Conservation (phyloP, 805 yeast genomes). For the Ogataea nonfermentans region DNA sequence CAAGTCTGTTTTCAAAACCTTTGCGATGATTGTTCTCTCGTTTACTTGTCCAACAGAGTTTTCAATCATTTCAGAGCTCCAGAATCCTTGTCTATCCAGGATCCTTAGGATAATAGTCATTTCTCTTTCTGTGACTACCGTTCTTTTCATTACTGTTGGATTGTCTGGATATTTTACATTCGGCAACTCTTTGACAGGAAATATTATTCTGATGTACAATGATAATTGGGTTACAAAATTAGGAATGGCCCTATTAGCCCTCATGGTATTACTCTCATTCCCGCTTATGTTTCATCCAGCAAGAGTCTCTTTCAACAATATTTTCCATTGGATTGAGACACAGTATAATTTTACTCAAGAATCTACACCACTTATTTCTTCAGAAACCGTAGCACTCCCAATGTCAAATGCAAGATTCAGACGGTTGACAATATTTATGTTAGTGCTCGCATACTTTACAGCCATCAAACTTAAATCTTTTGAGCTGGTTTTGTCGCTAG, state of each 20-base stretch:
- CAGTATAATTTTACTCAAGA: slow-evolving; percentile 1
- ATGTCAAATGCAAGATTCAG: slow-evolving; percentile 46
- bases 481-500: slow-evolving; percentile 67
- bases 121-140: slow-evolving; percentile 53
- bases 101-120: slow-evolving; percentile 42
- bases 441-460: slow-evolving; percentile 47
- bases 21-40: slow-evolving; percentile 75
- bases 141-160: slow-evolving; percentile 63
- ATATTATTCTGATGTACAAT: slow-evolving; percentile 67
- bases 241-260: slow-evolving; percentile 62
- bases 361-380: slow-evolving; percentile 3
- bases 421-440: slow-evolving; percentile 46
- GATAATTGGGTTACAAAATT: slow-evolving; percentile 44
- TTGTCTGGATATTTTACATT: slow-evolving; percentile 69
- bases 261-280: slow-evolving; percentile 73
- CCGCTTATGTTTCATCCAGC: slow-evolving; percentile 84
- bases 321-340: slow-evolving; percentile 43
- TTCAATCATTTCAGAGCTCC: slow-evolving; percentile 69
- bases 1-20: slow-evolving; percentile 53
- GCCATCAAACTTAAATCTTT: slow-evolving; percentile 63
- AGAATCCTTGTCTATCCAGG: slow-evolving; percentile 50
- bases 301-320: slow-evolving; percentile 68
- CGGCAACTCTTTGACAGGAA: slow-evolving; percentile 64
- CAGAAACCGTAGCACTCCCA: slow-evolving; percentile 37
- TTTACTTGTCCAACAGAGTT: slow-evolving; percentile 82